phyloP scores from a whole-genome alignment of 768 basidiomycete genomes.

The Lactarius hengduanensis region DNA sequence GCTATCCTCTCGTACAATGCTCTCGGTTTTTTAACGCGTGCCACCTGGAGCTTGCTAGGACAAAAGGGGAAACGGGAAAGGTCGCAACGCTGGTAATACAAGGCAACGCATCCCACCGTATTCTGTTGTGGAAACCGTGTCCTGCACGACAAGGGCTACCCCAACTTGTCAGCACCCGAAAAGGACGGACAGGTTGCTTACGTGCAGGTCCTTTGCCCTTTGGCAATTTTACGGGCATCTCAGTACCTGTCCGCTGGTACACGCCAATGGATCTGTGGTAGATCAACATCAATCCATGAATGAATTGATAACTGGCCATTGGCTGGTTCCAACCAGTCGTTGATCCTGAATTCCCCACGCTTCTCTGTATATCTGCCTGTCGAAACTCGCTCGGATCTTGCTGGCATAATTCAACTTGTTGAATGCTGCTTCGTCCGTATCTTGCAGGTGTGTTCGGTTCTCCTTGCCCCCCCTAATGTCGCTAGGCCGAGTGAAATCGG shows the following conservation, averaged over 20 bases:
- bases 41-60: not conserved
- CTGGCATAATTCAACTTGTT: not conserved
- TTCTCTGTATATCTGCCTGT: not conserved
- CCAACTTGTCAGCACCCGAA: slow-evolving; percentile 19
- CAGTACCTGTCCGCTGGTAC: not conserved
- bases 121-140: not conserved
- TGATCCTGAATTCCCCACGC: not conserved
- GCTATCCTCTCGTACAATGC: not conserved
- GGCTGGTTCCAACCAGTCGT: not conserved
- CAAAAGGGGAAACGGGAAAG: not conserved
- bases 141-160: not conserved
- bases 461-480: not conserved
- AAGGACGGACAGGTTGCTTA: slow-evolving; percentile 7
- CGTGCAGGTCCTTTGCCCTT: not conserved
- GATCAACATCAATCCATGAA: not conserved
- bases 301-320: not conserved
- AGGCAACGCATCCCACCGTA: not conserved
- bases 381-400: not conserved
- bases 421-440: not conserved
- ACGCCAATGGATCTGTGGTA: not conserved
- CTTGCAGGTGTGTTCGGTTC: too few species aligned
- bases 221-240: not conserved
- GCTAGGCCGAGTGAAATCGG: not conserved
- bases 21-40: not conserved
- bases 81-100: not conserved